Conservation (phyloP, 2,329 filamentous ascomycete species). For the Fusarium chuoi region DNA sequence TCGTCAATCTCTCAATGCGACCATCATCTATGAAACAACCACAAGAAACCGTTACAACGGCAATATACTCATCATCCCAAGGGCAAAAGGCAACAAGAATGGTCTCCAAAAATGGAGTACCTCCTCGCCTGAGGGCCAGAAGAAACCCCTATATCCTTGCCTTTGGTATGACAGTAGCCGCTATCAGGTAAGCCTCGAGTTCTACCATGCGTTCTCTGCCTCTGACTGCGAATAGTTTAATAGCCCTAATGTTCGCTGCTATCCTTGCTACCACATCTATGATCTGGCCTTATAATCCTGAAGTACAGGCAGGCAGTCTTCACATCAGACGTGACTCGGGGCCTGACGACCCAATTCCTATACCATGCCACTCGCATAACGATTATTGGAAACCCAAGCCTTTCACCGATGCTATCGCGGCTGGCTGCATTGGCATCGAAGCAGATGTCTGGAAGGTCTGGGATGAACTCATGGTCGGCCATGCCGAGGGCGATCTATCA, state of each 20-base stretch:
- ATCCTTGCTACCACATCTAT: slow-evolving; percentile 21
- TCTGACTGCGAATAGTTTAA: slow-evolving; percentile 11
- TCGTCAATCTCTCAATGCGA: background rate
- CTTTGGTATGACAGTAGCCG: slow-evolving; percentile 21
- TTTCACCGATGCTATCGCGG: slow-evolving; percentile 68
- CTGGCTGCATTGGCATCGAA: slow-evolving; percentile 72
- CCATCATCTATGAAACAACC: background rate
- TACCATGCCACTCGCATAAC: slow-evolving; percentile 74
- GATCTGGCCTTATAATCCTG: slow-evolving; percentile 6
- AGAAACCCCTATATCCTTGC: slow-evolving; percentile 24
- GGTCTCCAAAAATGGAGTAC: background rate
- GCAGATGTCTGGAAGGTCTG: slow-evolving; percentile 75
- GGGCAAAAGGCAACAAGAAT: background rate
- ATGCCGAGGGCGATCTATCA: slow-evolving; percentile 65
- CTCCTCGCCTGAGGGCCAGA: background rate
- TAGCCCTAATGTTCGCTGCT: slow-evolving; percentile 15
- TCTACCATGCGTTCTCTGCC: accelerated
- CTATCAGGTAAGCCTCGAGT: slow-evolving; percentile 8
- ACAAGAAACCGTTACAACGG: background rate
- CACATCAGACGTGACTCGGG: background rate
- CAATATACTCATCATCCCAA: background rate
- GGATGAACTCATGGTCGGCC: slow-evolving; percentile 69
- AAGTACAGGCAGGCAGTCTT: background rate
- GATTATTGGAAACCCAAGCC: slow-evolving; percentile 75
- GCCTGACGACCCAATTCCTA: slow-evolving; percentile 50